Conservation (phyloP, 2,329 filamentous ascomycete species). For the Rhinocladiella similis region DNA sequence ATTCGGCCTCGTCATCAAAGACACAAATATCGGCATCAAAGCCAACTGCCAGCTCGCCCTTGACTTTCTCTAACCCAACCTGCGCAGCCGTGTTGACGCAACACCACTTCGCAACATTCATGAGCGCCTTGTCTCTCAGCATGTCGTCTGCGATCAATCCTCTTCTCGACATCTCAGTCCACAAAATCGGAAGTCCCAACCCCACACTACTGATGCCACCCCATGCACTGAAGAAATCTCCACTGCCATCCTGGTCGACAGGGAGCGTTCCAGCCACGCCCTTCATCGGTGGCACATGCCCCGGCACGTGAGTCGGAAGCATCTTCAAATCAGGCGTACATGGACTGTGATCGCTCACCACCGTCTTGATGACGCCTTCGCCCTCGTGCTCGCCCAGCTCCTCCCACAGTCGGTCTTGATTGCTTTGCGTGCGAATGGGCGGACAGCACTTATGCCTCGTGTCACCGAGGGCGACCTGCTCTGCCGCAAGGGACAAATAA, state of each 20-base stretch:
- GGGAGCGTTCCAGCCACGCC: constrained; percentile 25
- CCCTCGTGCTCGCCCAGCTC: constrained; percentile 64
- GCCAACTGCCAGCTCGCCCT: constrained; percentile 77
- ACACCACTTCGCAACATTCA: constrained; percentile 84
- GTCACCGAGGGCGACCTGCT: constrained; percentile 79
- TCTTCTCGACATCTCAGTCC: constrained; percentile 71
- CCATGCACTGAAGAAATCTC: constrained; percentile 96
- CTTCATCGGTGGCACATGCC: constrained; percentile 38
- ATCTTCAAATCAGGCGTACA: constrained; percentile 95
- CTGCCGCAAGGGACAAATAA: constrained; percentile 81
- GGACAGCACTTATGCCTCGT: constrained; percentile 95
- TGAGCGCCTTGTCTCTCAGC: constrained; percentile 52
- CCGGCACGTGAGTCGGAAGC: constrained; percentile 69
- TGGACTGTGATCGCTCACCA: constrained; percentile 94
- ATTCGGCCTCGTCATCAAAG: constrained; percentile 81
- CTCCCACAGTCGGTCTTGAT: constrained; percentile 84
- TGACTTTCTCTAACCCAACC: constrained; percentile 77
- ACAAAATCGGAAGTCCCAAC: constrained; percentile 84
- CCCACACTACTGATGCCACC: constrained; percentile 94
- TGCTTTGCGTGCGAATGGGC: constrained; percentile 77
- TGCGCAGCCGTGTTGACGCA: constrained; percentile 83
- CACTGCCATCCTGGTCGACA: constrained; percentile 45
- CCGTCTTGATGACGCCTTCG: constrained; percentile 82
- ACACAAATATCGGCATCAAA: constrained; percentile 90
- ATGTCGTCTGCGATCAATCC: constrained; percentile 42